Evolutionary conservation across 768 basidiomycete genomes (phyloP).

Genomic region (Russula virescens): DNA sequence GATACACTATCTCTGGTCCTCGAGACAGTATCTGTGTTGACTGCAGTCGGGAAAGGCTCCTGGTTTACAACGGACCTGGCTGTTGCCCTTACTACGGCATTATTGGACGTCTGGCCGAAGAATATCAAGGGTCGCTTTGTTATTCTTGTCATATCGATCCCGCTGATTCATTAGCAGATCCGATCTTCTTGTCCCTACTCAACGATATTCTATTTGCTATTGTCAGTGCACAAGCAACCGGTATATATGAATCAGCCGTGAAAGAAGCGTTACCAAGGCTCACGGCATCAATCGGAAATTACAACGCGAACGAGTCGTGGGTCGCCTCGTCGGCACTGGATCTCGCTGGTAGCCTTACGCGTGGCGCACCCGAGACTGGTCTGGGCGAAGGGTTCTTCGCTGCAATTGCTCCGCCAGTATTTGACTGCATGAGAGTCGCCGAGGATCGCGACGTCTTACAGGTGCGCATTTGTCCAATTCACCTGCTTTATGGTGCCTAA

Average conservation of each 20-base stretch:
- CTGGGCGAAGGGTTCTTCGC: slow-evolving; percentile 81
- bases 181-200: slow-evolving; percentile 48
- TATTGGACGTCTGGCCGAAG: slow-evolving; percentile 79
- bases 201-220: slow-evolving; percentile 48
- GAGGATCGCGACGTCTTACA: slow-evolving; percentile 87
- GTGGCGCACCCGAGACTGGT: slow-evolving; percentile 55
- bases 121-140: slow-evolving; percentile 68
- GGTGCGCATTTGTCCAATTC: slow-evolving; percentile 34
- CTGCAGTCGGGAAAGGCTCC: slow-evolving; percentile 63
- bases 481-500: background rate
- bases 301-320: slow-evolving; percentile 63
- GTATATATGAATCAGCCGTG: slow-evolving; percentile 68
- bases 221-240: slow-evolving; percentile 54
- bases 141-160: background rate
- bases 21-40: slow-evolving; percentile 75
- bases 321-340: slow-evolving; percentile 79
- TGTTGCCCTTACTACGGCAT: slow-evolving; percentile 54
- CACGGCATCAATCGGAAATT: slow-evolving; percentile 53
- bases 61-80: slow-evolving; percentile 72
- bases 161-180: slow-evolving; percentile 48
- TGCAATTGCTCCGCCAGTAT: slow-evolving; percentile 66
- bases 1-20: slow-evolving; percentile 86
- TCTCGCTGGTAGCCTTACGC: slow-evolving; percentile 64
- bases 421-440: slow-evolving; percentile 57
- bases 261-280: slow-evolving; percentile 69